Base-by-base conservation (phyloP, 352 stramenopile species). In the Pythium plurisporium region DNA sequence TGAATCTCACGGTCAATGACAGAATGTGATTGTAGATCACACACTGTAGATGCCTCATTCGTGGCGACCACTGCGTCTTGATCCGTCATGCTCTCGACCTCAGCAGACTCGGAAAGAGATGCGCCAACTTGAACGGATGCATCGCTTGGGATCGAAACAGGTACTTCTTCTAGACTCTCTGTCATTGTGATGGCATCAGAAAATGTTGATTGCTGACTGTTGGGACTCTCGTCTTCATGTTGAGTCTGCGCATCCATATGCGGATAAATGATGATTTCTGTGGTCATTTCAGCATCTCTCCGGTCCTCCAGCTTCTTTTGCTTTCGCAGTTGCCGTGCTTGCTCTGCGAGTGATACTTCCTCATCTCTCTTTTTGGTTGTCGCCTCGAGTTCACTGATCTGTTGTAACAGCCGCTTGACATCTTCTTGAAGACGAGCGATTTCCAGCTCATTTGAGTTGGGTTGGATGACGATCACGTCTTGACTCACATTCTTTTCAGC, bases 381-480 rank as follows among this genome's bases (percentile, higher is more conserved):
- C 8, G 22, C 22, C 25, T 50, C 58, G 5, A 69, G 55, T 7
- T 56, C 42, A 3, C 3, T 27, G 11, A 69, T 53, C 26, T 64
- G 40, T 7, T 48, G 20, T 6, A 31, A 53, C 9, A 69, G 29
- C 1, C 30, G 14, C 5, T 50, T 34, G 26, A 86, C 48, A 42
- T 88, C 69, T 9, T 79, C 70, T 40, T 76, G 65, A 10, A 89
- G 59, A 17, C 48, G 44, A 25, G 51, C 55, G 49, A 87, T 72
- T 57, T 86, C 72, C 29, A 79, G 44, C 14, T 84, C 62, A 9
- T 41, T 77, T 26, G 72, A 51, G 30, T 37, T 67, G 1, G 38
- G 34, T 3, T 44, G 54, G 5, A 63, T 33, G 5, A 44, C 49
- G 5, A 56, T 19, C 2, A 42, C 14, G 14, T 59, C 44, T n/a